Evolutionary conservation across 2,329 filamentous ascomycete species (phyloP), one percentile per base, ranked within the genome.

Genomic region (Aspergillus quadricinctus): DNA sequence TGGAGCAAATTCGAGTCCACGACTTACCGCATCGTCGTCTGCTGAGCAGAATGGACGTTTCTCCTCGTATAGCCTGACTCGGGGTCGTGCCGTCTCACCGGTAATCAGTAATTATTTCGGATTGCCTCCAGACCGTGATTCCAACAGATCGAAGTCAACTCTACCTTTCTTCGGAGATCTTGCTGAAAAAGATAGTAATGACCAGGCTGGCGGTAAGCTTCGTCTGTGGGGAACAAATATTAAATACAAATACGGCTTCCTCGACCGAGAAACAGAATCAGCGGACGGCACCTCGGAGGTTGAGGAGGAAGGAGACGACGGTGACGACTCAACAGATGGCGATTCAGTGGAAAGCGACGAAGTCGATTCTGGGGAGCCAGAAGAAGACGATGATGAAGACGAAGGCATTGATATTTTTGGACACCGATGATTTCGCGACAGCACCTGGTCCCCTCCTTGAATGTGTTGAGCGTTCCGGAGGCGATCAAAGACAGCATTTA

Each of bases 211-310:
- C 19, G 83, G 84, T 54, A 80, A 87, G 56, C 65, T 87, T 29
- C 80, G 81, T 29, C 80, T 87, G 50, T 87, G 84, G 82, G 79
- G 79, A 48, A 74, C 77, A 11, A 78, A 77, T 67, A 74, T 79
- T 23, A 68, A 69, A 48, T 70, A 71, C 52, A 68, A 66, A 53
- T 74, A 74, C 62, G 63, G 70, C 6, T 68, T 75, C 31, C 68
- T 75, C 50, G 61, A 68, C 6, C 65, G 66, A 23, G 67, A 68
- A 31, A 61, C 63, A 3, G 61, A 67, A 40, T 60, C 63, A n/a
- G 56, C 56, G 3, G 66, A 72, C 54, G 59, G 58, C 6, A 41
- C 56, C 9, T 61, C 61, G 14, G 14, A 37, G 31, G 43, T 43
- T 11, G 40, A 43, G n/a, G 19, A 21, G n/a, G 40, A 43, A 25